These are phyloP conservation scores for Cochlearia excelsa DNA, from an alignment of 345 rosid species.

Conservation along the genomic window DNA sequence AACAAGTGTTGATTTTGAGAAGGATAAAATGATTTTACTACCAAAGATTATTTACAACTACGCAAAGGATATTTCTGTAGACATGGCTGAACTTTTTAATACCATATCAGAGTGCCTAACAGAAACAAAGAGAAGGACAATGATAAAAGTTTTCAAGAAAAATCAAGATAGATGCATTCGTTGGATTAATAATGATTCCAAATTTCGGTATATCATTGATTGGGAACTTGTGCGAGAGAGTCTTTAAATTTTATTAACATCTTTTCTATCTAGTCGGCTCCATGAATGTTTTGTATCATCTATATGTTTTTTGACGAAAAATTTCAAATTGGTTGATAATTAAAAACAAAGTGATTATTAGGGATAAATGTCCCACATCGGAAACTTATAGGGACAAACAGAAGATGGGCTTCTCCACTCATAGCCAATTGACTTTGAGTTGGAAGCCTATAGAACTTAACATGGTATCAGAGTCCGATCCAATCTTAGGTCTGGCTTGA, in stretches of 20 bases:
- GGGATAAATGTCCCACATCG: no score
- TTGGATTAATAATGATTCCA: constrained; percentile 57
- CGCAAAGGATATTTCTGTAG: constrained; percentile 55
- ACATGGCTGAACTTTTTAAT: constrained; percentile 39
- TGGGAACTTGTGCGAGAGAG: constrained; percentile 39
- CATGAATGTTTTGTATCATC: no score
- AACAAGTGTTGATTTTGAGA: constrained; percentile 46
- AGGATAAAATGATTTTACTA: constrained; percentile 49
- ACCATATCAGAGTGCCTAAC: constrained; percentile 40
- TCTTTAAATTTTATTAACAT: constrained; percentile 1
- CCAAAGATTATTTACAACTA: constrained; percentile 52
- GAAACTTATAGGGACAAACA: no score
- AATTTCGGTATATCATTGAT: constrained; percentile 53
- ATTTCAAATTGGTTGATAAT: no score
- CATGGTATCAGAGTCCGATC: no score
- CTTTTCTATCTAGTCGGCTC: not conserved
- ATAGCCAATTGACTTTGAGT: no score
- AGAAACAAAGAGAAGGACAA: constrained; percentile 39
- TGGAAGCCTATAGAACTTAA: no score
- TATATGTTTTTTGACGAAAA: no score
- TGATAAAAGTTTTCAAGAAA: constrained; percentile 43
- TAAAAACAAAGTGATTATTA: no score
- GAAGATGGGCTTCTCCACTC: no score
- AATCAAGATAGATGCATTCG: constrained; percentile 45
- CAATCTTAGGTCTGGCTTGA: no score